Percentiles rank a stretch among this genome's conserved stretches.
Evolutionary conservation across 768 basidiomycete genomes (phyloP).

Genomic region (Rhizopogon vinicolor): DNA sequence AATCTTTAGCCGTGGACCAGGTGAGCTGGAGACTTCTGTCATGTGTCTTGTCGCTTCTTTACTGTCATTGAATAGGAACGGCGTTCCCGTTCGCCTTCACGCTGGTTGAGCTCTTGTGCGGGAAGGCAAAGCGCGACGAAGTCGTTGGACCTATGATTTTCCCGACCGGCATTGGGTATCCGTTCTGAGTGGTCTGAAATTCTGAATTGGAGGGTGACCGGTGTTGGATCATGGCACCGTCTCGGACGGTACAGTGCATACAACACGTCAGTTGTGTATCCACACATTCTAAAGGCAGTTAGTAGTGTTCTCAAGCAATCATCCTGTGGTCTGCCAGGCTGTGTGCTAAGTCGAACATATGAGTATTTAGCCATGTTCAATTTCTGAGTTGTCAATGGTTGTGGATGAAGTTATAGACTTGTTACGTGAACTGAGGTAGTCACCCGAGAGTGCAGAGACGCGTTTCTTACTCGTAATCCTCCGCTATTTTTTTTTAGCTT

Average conservation of each 20-base stretch:
- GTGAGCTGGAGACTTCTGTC: slow-evolving; percentile 28
- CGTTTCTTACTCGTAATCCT: slow-evolving; percentile 3
- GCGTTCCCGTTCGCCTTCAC: slow-evolving; percentile 74
- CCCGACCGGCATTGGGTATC: slow-evolving; percentile 47
- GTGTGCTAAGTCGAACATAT: not conserved
- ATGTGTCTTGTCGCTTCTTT: not conserved
- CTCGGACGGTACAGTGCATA: not conserved
- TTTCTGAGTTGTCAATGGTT: not conserved
- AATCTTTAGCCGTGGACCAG: slow-evolving; percentile 62
- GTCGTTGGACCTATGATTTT: slow-evolving; percentile 70
- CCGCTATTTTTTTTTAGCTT: slow-evolving; percentile 3
- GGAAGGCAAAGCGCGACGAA: slow-evolving; percentile 54
- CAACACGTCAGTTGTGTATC: not conserved
- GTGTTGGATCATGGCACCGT: not conserved
- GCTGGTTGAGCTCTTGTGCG: slow-evolving; percentile 68
- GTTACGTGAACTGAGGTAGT: slow-evolving; percentile 9
- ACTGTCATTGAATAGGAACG: slow-evolving; percentile 43
- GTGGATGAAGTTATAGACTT: not conserved
- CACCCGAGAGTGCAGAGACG: slow-evolving; percentile 10
- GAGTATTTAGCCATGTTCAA: not conserved
- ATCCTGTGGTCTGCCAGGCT: too few relatives aligned
- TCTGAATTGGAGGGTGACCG: too few relatives aligned
- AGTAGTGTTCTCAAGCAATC: not conserved
- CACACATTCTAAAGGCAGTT: not conserved
- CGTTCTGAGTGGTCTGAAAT: slow-evolving; percentile 9